A percentile compares a stretch with the other conserved stretches of the same genome.
Evolutionary conservation across 495 filamentous ascomycete genomes (phyloP).

Genomic region (Aspergillus baeticus): DNA sequence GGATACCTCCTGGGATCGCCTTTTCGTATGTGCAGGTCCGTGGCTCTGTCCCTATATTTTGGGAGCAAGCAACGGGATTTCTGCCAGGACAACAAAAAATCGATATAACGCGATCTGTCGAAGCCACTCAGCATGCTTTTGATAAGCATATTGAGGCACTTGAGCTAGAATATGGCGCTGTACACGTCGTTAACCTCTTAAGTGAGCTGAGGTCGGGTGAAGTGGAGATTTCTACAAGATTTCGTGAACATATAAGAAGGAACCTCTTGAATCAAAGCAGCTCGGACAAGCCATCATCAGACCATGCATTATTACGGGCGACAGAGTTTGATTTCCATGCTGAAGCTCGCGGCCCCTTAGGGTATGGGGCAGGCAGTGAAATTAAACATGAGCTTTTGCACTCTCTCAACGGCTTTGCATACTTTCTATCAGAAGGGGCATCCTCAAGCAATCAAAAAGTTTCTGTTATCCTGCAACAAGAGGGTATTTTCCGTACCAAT

Average conservation of each 20-base stretch:
- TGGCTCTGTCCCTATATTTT: conserved; percentile 93
- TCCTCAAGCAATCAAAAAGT: conserved; percentile 41
- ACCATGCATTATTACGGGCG: conserved; percentile 66
- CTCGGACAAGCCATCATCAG: conserved; percentile 43
- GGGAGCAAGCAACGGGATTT: conserved; percentile 88
- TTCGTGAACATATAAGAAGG: conserved; percentile 69
- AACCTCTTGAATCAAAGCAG: conserved; percentile 62
- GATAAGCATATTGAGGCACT: conserved; percentile 88
- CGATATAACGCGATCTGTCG: conserved; percentile 78
- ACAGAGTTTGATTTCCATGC: conserved; percentile 96
- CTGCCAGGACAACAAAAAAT: conserved; percentile 95
- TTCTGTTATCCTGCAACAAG: conserved; percentile 79
- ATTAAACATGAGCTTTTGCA: conserved; percentile 72
- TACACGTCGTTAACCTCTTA: conserved; percentile 89
- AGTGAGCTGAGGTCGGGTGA: conserved; percentile 84
- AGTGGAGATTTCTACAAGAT: conserved; percentile 73
- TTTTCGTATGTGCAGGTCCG: conserved; percentile 94
- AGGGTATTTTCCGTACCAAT: conserved; percentile 93
- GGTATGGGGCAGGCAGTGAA: conserved; percentile 82
- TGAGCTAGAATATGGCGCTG: conserved; percentile 79
- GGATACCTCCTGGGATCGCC: conserved; percentile 69
- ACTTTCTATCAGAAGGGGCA: conserved; percentile 75
- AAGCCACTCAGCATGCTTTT: conserved; percentile 93
- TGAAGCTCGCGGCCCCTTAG: conserved; percentile 80
- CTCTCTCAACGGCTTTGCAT: conserved; percentile 83